These are phyloP conservation scores for Botrytis medusae DNA, from an alignment of 2,329 filamentous ascomycete species.

Conservation along the genomic window DNA sequence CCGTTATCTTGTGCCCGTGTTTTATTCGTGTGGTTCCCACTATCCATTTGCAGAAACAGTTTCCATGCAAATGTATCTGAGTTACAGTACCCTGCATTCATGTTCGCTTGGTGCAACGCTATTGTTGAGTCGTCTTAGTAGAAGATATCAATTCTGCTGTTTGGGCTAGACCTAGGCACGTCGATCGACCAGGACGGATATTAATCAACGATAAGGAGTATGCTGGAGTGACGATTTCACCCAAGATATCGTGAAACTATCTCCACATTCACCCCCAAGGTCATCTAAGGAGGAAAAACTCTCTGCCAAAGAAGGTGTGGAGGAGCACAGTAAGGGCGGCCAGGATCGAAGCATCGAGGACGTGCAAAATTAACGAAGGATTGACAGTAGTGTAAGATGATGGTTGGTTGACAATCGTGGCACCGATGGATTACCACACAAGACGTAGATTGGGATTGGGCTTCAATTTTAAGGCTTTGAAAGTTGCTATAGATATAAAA, in stretches of 20 bases:
- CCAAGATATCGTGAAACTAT: slow-evolving; percentile 35
- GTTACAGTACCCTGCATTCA: slow-evolving; percentile 28
- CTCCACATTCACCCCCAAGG: slow-evolving; percentile 30
- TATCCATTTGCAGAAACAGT: slow-evolving; percentile 46
- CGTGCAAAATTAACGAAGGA: slow-evolving; percentile 36
- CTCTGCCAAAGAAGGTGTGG: slow-evolving; percentile 36
- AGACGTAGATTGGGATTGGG: slow-evolving; percentile 13
- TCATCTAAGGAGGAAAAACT: slow-evolving; percentile 28
- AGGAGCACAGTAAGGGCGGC: slow-evolving; percentile 33
- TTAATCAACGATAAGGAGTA: slow-evolving; percentile 33
- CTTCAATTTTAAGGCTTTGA: slow-evolving; percentile 9
- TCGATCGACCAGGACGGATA: slow-evolving; percentile 26
- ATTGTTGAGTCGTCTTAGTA: slow-evolving; percentile 24
- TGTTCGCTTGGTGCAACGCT: slow-evolving; percentile 25
- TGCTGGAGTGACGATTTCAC: slow-evolving; percentile 24
- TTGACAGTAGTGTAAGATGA: slow-evolving; percentile 29
- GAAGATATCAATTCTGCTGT: slow-evolving; percentile 27
- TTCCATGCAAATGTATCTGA: slow-evolving; percentile 41
- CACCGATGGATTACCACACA: slow-evolving; percentile 5
- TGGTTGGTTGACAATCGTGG: slow-evolving; percentile 28
- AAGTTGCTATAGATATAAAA: slow-evolving; percentile 19
- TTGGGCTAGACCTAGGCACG: slow-evolving; percentile 25
- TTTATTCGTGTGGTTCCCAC: slow-evolving; percentile 26
- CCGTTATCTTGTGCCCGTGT: slow-evolving; percentile 23
- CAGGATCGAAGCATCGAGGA: slow-evolving; percentile 35